Evolutionary conservation across 352 stramenopile genomes (phyloP), one percentile per base, ranked within the genome.

Genomic region (Pythium coloratum): DNA sequence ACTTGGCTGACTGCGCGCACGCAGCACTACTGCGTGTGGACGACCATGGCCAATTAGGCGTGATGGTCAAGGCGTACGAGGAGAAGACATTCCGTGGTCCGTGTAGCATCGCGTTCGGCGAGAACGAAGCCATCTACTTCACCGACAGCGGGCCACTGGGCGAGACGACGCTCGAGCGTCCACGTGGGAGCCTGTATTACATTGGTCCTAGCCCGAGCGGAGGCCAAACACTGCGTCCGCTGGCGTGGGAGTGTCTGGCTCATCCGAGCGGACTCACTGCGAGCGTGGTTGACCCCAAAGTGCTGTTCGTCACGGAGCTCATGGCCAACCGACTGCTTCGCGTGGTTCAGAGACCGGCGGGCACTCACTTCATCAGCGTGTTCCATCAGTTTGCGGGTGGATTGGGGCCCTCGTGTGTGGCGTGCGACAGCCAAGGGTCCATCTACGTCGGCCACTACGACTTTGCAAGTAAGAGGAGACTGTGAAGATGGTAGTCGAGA

Each of bases 381-480:
- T 94, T 96, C 36, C 73, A 94, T 61, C 85, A 95, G 68, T 96
- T 96, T 61, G 71, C 76, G 13, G 90, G 90, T 3, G 82, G 84
- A 13, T 73, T 97, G 63, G 88, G 89, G 0, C 89, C 88, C 9
- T 95, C 86, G 2, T 87, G 86, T 33, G 57, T 95, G 34, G 83
- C 73, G 14, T 91, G 80, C 51, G 85, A 89, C n/a, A 66, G 64
- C 7, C 75, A 76, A 28, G 85, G 84, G 3, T 68, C 64, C 3
- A 59, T 97, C 24, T 96, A 92, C 60, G 86, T 97, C 18, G 88
- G 86, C 2, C 84, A 91, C 61, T 96, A 86, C 65, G 87, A 96
- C 66, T 92, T 95, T 78, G 76, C 84, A 62, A 83, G 82, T 89
- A 59, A n/a, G 10, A 20, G 8, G 13, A 14, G 2, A 12, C 7